These are phyloP conservation scores for Scutellaria barbata DNA, from an alignment of 257 asterid species.

Conservation along the genomic window DNA sequence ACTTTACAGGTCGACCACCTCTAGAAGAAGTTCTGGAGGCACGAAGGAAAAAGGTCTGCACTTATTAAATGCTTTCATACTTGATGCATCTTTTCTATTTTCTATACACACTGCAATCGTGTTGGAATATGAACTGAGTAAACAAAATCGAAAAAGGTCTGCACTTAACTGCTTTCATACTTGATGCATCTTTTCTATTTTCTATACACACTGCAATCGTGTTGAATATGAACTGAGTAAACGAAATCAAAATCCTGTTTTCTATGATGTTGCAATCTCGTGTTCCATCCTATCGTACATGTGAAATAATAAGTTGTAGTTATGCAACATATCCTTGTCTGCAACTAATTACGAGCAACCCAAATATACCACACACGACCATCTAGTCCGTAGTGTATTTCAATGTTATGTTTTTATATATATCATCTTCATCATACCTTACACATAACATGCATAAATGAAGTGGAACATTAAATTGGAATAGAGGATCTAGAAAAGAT, in stretches of 20 bases:
- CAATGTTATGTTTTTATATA: too few species aligned
- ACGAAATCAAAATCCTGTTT: not conserved
- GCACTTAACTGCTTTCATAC: conserved; percentile 23
- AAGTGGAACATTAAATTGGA: not conserved
- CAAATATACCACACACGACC: too few species aligned
- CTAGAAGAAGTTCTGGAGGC: conserved; percentile 76
- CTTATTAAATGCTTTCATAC: conserved; percentile 17
- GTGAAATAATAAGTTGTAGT: not conserved
- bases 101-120: not conserved
- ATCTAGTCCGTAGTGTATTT: too few species aligned
- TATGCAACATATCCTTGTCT: too few species aligned
- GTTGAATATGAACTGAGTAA: not conserved
- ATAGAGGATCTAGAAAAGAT: not conserved
- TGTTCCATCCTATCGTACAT: not conserved
- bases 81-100: not conserved
- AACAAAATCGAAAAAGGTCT: conserved; percentile 83
- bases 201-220: not conserved
- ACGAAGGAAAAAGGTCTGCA: conserved; percentile 71
- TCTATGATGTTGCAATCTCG: not conserved
- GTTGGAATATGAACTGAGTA: not conserved
- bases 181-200: not conserved
- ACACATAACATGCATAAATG: too few species aligned
- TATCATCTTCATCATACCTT: too few species aligned
- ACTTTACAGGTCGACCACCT: conserved; percentile 78
- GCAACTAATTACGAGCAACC: too few species aligned